Conservation (phyloP, 202 grass and related monocot species). For the Schoenoplectus triqueter region DNA sequence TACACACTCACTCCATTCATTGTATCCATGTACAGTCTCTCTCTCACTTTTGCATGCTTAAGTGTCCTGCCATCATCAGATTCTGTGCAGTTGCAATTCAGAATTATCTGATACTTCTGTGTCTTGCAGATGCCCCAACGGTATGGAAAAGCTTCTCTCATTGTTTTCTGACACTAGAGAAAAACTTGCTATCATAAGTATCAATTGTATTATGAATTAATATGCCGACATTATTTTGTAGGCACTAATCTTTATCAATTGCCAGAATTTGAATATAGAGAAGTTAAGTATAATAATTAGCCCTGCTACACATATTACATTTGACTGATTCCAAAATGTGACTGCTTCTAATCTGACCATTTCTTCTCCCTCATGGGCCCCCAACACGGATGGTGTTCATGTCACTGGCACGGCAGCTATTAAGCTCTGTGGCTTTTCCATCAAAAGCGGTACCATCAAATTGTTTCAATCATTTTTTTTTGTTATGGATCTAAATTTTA, state of each 20-base stretch:
- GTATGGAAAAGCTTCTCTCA: conserved; percentile 29
- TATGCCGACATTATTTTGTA: conserved; percentile 17
- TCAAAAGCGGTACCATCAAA: conserved; percentile 38
- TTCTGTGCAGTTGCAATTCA: not conserved
- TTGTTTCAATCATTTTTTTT: conserved; percentile 2
- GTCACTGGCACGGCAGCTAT: conserved; percentile 43
- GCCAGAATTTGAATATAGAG: conserved; percentile 51
- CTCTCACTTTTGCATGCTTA: no score
- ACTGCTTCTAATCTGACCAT: conserved; percentile 45
- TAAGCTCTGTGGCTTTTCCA: conserved; percentile 34
- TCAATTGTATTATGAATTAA: conserved; percentile 8
- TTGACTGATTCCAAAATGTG: conserved; percentile 49
- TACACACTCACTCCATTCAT: no score
- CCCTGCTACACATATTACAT: conserved; percentile 54
- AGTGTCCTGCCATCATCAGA: not conserved
- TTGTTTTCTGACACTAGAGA: not conserved
- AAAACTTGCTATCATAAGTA: not conserved
- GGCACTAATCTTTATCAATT: conserved; percentile 56
- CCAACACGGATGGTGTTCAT: conserved; percentile 67
- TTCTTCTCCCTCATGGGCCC: conserved; percentile 46
- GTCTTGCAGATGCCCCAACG: conserved; percentile 42
- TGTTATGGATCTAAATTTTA: not conserved
- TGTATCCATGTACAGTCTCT: no score
- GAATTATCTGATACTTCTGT: conserved; percentile 25
- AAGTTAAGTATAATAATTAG: conserved; percentile 53